These are phyloP conservation scores for Podosphaera fusca DNA, from an alignment of 2,329 filamentous ascomycete genomes.

Conservation along the genomic window DNA sequence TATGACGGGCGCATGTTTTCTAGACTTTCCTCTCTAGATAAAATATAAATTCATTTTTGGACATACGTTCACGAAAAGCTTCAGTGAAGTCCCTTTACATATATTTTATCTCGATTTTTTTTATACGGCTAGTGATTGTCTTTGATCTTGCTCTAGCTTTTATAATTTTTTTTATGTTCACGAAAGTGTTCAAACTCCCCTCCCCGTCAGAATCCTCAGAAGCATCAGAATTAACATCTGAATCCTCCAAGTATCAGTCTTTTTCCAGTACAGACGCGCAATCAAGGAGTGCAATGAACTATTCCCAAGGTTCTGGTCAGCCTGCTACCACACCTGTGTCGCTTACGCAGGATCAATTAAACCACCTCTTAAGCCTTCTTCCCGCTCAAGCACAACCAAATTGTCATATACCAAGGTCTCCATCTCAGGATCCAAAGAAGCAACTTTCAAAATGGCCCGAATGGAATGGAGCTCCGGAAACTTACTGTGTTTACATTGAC, in stretches of 20 bases:
- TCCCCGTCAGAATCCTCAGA: no score
- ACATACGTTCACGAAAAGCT: neutral
- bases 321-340: no score
- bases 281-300: no score
- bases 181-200: no score
- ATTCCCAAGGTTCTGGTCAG: no score
- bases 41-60: conserved; percentile 1
- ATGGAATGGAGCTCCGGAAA: neutral
- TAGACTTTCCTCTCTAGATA: neutral
- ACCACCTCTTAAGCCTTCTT: no score
- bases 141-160: neutral
- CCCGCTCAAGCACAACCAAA: neutral
- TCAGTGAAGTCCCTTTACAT: no score
- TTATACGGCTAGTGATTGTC: neutral
- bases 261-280: no score
- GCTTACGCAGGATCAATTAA: no score
- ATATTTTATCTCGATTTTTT: neutral
- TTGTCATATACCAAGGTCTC: neutral
- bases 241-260: no score
- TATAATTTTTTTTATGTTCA: neutral
- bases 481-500: neutral
- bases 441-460: neutral
- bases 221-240: no score
- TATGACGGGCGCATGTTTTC: neutral
- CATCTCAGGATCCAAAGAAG: neutral